These are phyloP conservation scores for Ustilaginoidea virens DNA, from an alignment of 2,329 filamentous ascomycete species.

Conservation along the genomic window DNA sequence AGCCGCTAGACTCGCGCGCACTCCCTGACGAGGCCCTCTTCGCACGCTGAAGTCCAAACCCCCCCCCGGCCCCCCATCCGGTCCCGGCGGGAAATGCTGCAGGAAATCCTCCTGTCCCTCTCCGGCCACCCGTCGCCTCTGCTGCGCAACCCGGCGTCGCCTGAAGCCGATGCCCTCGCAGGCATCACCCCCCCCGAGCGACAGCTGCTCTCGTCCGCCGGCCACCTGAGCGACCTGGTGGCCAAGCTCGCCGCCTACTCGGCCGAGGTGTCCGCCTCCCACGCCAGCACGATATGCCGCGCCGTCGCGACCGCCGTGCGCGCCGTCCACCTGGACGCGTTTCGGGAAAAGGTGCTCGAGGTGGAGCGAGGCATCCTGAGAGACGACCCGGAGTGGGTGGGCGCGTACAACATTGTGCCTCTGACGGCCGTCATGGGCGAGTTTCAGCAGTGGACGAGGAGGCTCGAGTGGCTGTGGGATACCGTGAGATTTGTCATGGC, in stretches of 20 bases:
- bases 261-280: slow-evolving; percentile 49
- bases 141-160: slow-evolving; percentile 39
- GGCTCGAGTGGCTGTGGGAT: slow-evolving; percentile 75
- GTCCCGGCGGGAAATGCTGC: slow-evolving; percentile 52
- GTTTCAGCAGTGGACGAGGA: slow-evolving; percentile 74
- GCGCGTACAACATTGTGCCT: slow-evolving; percentile 86
- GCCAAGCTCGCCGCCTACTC: slow-evolving; percentile 54
- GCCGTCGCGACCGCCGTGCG: slow-evolving; percentile 70
- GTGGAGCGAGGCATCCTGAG: slow-evolving; percentile 68
- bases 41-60: slow-evolving; percentile 6
- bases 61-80: background rate
- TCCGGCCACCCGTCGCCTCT: slow-evolving; percentile 87
- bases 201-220: slow-evolving; percentile 63
- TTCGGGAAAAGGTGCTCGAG: slow-evolving; percentile 70
- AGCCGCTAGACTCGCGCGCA: too few species aligned
- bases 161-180: slow-evolving; percentile 29
- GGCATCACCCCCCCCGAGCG: slow-evolving; percentile 63
- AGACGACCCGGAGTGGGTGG: slow-evolving; percentile 65
- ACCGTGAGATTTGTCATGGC: slow-evolving; percentile 52
- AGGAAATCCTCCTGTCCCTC: slow-evolving; percentile 94
- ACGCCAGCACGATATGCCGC: slow-evolving; percentile 71
- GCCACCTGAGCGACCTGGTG: slow-evolving; percentile 65
- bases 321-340: slow-evolving; percentile 59
- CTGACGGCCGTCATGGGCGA: slow-evolving; percentile 70
- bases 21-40: too few species aligned